phyloP scores from a whole-genome alignment of 257 asterid genomes.

The Nicotiana noctiflora region DNA sequence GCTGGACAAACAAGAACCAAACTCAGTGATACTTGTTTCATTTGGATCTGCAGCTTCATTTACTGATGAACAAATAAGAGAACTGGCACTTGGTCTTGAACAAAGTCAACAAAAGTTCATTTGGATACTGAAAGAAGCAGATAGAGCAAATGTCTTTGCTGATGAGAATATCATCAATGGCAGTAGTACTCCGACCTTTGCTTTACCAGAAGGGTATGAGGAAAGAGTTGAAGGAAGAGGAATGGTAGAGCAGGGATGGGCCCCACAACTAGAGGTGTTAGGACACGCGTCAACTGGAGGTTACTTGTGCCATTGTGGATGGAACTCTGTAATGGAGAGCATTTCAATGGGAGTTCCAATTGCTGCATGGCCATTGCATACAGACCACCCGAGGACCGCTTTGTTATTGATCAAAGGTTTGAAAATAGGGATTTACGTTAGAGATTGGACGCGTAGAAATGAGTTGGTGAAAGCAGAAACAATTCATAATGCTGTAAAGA shows the following conservation, averaged over 20 bases:
- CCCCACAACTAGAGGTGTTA: constrained; percentile 30
- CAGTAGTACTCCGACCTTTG: not conserved
- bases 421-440: too few relatives aligned
- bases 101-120: constrained; percentile 27
- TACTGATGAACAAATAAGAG: too few relatives aligned
- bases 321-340: constrained; percentile 43
- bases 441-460: not conserved
- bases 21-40: too few relatives aligned
- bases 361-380: constrained; percentile 47
- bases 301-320: constrained; percentile 37
- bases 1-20: constrained; percentile 31
- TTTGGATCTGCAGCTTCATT: too few relatives aligned
- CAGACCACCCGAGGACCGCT: constrained; percentile 41
- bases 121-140: constrained; percentile 48
- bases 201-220: constrained; percentile 24
- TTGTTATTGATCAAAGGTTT: not conserved
- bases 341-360: constrained; percentile 36
- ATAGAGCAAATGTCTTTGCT: constrained; percentile 22
- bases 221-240: constrained; percentile 23
- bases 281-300: constrained; percentile 32
- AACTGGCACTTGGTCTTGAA: constrained; percentile 33
- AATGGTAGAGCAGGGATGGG: constrained; percentile 30
- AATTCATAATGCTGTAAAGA: constrained; percentile 10
- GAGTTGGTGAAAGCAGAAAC: not conserved
- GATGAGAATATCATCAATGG: constrained; percentile 21